Evolutionary conservation across 257 asterid species (phyloP), one percentile per base, ranked within the genome.

Genomic region (Primulina eburnea): DNA sequence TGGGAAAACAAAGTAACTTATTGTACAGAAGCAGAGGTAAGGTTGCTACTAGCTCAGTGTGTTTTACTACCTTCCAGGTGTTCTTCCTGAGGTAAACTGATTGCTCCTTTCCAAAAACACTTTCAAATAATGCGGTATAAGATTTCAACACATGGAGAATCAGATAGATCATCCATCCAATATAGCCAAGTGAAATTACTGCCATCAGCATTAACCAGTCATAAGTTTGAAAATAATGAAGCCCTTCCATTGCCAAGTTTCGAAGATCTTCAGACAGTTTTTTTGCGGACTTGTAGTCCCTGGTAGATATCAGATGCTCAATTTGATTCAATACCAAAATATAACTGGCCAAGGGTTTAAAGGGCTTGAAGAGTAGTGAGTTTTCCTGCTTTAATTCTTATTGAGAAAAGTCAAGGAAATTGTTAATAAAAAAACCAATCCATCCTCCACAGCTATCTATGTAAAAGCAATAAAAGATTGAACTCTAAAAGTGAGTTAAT

Each of bases 201-300:
- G 89, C 73, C 97, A 94, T 91, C 78, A 94, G 93, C 99, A 80
- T 85, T 70, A 87, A 81, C 99, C 97, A 94, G 79, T 94, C 99
- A 68, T 94, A 94, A 21, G 97, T 91, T 75, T 94, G 97, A 79
- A 86, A 91, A 80, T 94, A 94, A 63, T 89, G 92, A 75, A 94
- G 96, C 80, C 97, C 97, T 68, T 91, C 79, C 30, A 91, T 80
- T 57, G 97, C 95, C 88, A 91, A 79, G 68, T 89, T 84, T 79
- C 97, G 88, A 61, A 94, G 92, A 67, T 87, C 74, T 85, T 89
- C 97, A 63, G 96, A 82, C 50, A 85, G 78, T 71, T 60, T 79
- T 75, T 80, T 79, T 61, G 99, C 99, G 68, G 89, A 86, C 69
- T 86, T 84, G 63, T 86, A 82, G 71, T 94, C 89, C 71, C 70